Percentiles rank a stretch among this genome's conserved stretches.
Conservation (phyloP, 352 stramenopile species). For the Saprolegnia diclina region DNA sequence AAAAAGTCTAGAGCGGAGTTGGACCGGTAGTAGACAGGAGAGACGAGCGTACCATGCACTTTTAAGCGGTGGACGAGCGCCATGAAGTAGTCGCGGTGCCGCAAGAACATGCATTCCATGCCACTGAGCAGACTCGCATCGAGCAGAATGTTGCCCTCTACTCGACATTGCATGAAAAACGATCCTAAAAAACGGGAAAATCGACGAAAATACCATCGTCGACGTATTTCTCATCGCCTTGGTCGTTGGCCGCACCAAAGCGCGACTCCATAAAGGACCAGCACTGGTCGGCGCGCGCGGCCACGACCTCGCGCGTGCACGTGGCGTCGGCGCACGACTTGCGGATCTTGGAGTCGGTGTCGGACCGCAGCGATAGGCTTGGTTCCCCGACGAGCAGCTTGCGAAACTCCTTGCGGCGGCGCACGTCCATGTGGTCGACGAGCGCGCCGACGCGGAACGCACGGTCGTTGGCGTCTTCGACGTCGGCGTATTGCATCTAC, state of each 20-base stretch:
- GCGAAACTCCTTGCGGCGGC: conserved; percentile 22
- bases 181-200: background rate
- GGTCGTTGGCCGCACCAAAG: conserved; percentile 20
- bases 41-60: conserved; percentile 16
- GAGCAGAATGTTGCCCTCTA: conserved; percentile 28
- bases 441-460: conserved; percentile 15
- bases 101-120: conserved; percentile 27
- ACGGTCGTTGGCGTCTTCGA: conserved; percentile 16
- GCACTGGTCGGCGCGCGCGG: conserved; percentile 22
- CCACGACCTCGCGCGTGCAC: conserved; percentile 23
- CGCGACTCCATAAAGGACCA: conserved; percentile 24
- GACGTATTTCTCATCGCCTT: conserved; percentile 18
- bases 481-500: conserved; percentile 19
- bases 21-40: background rate
- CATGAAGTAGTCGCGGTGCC: conserved; percentile 29
- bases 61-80: conserved; percentile 27
- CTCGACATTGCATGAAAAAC: background rate
- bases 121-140: conserved; percentile 24
- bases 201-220: conserved; percentile 19
- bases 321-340: conserved; percentile 27
- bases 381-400: conserved; percentile 13
- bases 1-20: background rate
- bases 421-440: conserved; percentile 22
- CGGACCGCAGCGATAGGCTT: background rate
- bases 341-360: conserved; percentile 25